A percentile compares a stretch with the other conserved stretches of the same genome.
phyloP scores from a whole-genome alignment of 129 eudicot species.

The Flaveria brownii region DNA sequence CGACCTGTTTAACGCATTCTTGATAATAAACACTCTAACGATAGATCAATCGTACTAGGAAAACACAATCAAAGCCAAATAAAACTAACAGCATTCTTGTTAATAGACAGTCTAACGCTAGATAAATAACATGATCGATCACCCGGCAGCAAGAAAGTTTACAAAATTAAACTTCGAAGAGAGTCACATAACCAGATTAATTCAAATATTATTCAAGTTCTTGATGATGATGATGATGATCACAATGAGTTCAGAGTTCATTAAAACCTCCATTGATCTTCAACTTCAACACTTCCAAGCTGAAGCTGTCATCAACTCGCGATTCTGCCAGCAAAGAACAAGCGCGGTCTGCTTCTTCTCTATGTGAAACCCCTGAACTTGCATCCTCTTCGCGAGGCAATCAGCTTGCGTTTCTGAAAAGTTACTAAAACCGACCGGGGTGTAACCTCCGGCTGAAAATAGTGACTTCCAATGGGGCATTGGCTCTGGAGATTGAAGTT shows the following conservation, averaged over 20 bases:
- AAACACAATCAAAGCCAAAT: background rate
- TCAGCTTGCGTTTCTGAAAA: slow-evolving; percentile 67
- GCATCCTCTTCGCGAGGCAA: slow-evolving; percentile 50
- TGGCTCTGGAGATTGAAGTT: slow-evolving; percentile 43
- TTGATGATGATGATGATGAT: slow-evolving; percentile 20
- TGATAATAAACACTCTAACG: too few species aligned
- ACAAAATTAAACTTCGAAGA: slow-evolving; percentile 40
- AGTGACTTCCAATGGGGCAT: slow-evolving; percentile 58
- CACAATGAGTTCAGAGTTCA: slow-evolving; percentile 32
- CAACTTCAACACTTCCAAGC: slow-evolving; percentile 66
- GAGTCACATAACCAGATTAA: slow-evolving; percentile 40
- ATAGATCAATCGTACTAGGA: background rate
- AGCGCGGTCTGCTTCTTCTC: slow-evolving; percentile 58
- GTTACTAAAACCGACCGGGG: slow-evolving; percentile 45
- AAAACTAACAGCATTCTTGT: slow-evolving; percentile 19
- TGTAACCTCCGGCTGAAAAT: slow-evolving; percentile 50
- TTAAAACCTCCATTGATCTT: slow-evolving; percentile 40
- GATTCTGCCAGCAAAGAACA: slow-evolving; percentile 61
- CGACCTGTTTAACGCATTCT: too few species aligned
- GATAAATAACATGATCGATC: slow-evolving; percentile 31
- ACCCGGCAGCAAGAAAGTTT: slow-evolving; percentile 39
- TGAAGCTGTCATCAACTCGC: slow-evolving; percentile 54
- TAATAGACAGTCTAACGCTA: slow-evolving; percentile 27
- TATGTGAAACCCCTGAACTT: slow-evolving; percentile 55
- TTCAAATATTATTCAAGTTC: slow-evolving; percentile 40